Evolutionary conservation across 2,329 filamentous ascomycete species (phyloP).

Genomic region (Apiospora arundinis): DNA sequence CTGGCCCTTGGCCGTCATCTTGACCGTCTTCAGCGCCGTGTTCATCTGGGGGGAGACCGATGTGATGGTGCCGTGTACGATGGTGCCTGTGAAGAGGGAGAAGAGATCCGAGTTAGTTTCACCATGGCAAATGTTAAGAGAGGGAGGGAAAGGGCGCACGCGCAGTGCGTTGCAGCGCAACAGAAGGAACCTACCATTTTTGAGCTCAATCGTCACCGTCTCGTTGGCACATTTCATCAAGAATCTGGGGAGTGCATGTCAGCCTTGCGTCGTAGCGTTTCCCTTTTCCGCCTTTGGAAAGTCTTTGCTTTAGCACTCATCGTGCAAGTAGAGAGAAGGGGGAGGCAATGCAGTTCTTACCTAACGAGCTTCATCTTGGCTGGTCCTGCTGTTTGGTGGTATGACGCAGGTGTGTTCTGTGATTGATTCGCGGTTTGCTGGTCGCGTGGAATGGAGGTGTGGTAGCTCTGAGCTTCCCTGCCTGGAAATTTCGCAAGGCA

Average conservation of each 20-base stretch:
- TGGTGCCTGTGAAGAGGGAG: conserved; percentile 69
- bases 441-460: conserved; percentile 26
- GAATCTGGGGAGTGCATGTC: conserved; percentile 67
- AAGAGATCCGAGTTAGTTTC: background rate
- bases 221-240: conserved; percentile 99
- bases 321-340: conserved; percentile 39
- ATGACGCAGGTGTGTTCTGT: background rate
- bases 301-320: conserved; percentile 50
- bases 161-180: background rate
- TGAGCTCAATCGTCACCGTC: conserved; percentile 97
- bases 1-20: conserved; percentile 91
- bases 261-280: conserved; percentile 29
- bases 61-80: conserved; percentile 95
- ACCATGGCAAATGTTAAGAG: background rate
- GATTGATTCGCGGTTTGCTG: conserved; percentile 21
- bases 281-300: conserved; percentile 37
- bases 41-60: conserved; percentile 99
- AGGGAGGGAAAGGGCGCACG: background rate
- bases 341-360: conserved; percentile 59
- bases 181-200: conserved; percentile 74
- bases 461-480: conserved; percentile 25
- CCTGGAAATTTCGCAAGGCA: conserved; percentile 22
- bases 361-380: conserved; percentile 94
- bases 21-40: conserved; percentile 91
- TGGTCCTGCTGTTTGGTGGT: conserved; percentile 21